Percentiles rank a stretch among this genome's conserved stretches.
phyloP scores from a whole-genome alignment of 2,329 filamentous ascomycete genomes.

The Epichloe uncinata region DNA sequence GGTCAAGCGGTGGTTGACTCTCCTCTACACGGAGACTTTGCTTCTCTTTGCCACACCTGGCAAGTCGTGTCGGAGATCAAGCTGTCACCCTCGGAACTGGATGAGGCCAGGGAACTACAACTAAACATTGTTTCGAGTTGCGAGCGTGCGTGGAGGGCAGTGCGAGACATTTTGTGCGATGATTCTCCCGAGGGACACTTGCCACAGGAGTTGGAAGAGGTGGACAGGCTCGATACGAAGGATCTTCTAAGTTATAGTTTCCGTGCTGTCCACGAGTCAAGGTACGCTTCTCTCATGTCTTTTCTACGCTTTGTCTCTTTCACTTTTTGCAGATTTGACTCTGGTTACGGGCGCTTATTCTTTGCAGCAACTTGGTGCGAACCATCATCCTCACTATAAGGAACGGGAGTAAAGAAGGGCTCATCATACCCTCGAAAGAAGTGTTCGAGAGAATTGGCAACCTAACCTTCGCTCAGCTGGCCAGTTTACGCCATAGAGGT shows the following conservation, averaged over 20 bases:
- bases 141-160: slow-evolving; percentile 57
- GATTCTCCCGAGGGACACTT: slow-evolving; percentile 88
- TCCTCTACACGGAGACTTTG: slow-evolving; percentile 58
- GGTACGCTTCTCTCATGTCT: slow-evolving; percentile 33
- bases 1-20: slow-evolving; percentile 50
- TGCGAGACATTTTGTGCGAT: slow-evolving; percentile 70
- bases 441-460: slow-evolving; percentile 56
- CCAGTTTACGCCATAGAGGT: slow-evolving; percentile 74
- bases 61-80: slow-evolving; percentile 30
- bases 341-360: not conserved
- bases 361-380: slow-evolving; percentile 54
- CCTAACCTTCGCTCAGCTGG: slow-evolving; percentile 69
- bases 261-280: slow-evolving; percentile 87
- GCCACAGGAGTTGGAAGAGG: slow-evolving; percentile 60
- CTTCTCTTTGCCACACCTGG: slow-evolving; percentile 48
- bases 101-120: slow-evolving; percentile 30
- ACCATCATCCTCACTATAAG: slow-evolving; percentile 43
- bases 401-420: slow-evolving; percentile 28
- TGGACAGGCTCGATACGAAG: slow-evolving; percentile 65
- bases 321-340: not conserved
- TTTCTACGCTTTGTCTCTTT: not conserved
- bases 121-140: slow-evolving; percentile 46
- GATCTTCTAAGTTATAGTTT: slow-evolving; percentile 91
- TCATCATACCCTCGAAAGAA: slow-evolving; percentile 33
- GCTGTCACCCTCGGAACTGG: slow-evolving; percentile 24